Evolutionary conservation across 805 yeast genomes (phyloP), one percentile per base, ranked within the genome.

Genomic region (Zygosaccharomyces pseudorouxii): DNA sequence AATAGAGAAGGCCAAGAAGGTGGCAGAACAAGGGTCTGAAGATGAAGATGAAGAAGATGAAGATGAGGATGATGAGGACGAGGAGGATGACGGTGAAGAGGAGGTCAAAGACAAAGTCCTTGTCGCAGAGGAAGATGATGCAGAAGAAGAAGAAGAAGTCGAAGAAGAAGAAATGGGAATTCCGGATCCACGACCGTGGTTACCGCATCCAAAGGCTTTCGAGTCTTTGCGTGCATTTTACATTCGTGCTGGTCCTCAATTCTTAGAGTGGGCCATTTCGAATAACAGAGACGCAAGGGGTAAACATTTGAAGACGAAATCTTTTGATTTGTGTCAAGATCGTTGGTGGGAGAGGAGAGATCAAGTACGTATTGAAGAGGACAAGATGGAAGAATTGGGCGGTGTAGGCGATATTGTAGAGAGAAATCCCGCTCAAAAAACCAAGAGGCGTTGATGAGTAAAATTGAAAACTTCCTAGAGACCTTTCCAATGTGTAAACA

Each of bases 271-370:
- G 97, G 88, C 95, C 1, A 86, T 89, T 55, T 84, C 93, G 4
- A 86, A 84, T 62, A 86, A 89, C 58, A 77, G 86, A 57, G 90
- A 86, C 49, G 83, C 89, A 11, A 80, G 95, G 60, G 98, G 97
- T 46, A 92, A 92, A 65, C 84, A 86, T 60, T 76, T 92, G 67
- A 90, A 92, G 71, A 83, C 84, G 47, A 85, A 87, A 38, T 84
- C 97, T 0, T 92, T 92, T 63, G 97, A 89, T 53, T 70, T 92
- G 52, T 85, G 93, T 65, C 96, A 90, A 68, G 92, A 85, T 56
- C 80, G 99, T 71, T 92, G 96, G 93, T 92, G 98, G 98, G 98
- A 92, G 65, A 85, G 98, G 72, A 82, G 97, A 71, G 98, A 92
- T 58, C 92, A 83, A 59, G 83, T 92, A 20, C 82, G 95, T 64